Percentiles rank a stretch among this genome's conserved stretches.
Evolutionary conservation across 2,329 filamentous ascomycete genomes (phyloP).

Genomic region (Ciborinia camelliae): DNA sequence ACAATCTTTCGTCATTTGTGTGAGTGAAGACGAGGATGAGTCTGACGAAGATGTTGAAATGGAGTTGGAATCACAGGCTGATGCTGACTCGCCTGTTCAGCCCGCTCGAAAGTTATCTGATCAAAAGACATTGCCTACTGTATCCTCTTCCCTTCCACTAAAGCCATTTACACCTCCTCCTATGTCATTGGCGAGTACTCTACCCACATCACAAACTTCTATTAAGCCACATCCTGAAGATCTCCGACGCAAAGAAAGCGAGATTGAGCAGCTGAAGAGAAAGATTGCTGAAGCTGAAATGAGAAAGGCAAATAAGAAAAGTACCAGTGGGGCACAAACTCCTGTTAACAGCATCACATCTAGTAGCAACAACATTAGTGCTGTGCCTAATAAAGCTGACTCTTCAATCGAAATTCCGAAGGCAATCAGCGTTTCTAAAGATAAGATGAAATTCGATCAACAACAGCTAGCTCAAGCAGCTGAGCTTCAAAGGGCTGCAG

Average conservation of each 20-base stretch:
- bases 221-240: conserved; percentile 38
- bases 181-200: conserved; percentile 25
- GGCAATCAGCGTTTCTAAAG: conserved; percentile 26
- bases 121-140: conserved; percentile 35
- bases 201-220: conserved; percentile 27
- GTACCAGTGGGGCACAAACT: conserved; percentile 33
- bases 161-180: conserved; percentile 34
- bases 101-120: conserved; percentile 27
- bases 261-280: conserved; percentile 58
- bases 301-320: conserved; percentile 31
- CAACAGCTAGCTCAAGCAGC: conserved; percentile 31
- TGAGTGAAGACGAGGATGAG: conserved; percentile 70
- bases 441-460: conserved; percentile 27
- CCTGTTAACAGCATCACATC: conserved; percentile 24
- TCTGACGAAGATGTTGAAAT: conserved; percentile 63
- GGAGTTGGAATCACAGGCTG: conserved; percentile 57
- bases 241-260: conserved; percentile 51
- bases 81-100: conserved; percentile 39
- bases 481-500: conserved; percentile 28
- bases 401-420: conserved; percentile 33
- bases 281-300: conserved; percentile 38
- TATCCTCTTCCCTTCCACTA: conserved; percentile 43
- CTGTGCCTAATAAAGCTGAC: conserved; percentile 28
- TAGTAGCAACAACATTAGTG: conserved; percentile 11
- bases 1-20: conserved; percentile 71